phyloP scores from a whole-genome alignment of 495 filamentous ascomycete species.

The Astrothelium macrocarpum region DNA sequence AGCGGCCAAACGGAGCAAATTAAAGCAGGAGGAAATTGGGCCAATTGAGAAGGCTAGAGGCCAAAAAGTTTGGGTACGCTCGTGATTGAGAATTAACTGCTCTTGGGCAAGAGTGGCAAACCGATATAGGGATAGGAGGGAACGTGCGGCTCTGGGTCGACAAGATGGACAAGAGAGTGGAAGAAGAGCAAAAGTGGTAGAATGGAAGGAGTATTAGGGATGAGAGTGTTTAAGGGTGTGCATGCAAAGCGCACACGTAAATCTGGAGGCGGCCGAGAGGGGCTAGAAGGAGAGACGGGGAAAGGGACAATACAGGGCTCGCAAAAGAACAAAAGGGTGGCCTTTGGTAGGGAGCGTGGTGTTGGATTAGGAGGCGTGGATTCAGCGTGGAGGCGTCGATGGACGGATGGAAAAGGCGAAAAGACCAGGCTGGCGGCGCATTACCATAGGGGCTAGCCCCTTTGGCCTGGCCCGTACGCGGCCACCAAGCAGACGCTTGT shows the following conservation, averaged over 20 bases:
- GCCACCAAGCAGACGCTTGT: not conserved
- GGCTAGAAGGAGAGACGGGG: not conserved
- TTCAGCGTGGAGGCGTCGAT: not conserved
- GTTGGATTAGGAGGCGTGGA: conserved; percentile 4
- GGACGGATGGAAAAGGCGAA: not conserved
- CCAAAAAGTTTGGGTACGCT: not conserved
- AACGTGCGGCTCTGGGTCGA: not conserved
- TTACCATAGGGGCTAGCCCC: not conserved
- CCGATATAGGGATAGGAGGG: not conserved
- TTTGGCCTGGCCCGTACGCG: not conserved
- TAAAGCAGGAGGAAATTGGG: too few relatives aligned
- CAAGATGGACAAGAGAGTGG: not conserved
- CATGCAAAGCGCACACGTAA: not conserved
- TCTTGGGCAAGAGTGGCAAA: not conserved
- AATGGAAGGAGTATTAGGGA: not conserved
- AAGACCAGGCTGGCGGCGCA: not conserved
- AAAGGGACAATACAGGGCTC: not conserved
- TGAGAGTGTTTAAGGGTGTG: not conserved
- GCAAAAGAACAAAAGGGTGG: not conserved
- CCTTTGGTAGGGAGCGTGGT: not conserved
- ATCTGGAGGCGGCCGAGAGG: not conserved
- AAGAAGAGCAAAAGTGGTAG: not conserved
- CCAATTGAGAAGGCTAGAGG: not conserved
- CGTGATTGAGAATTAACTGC: not conserved
- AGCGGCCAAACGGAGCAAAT: not conserved